A percentile compares a stretch with the other conserved stretches of the same genome.
These are phyloP conservation scores for Fragilariopsis cylindrus DNA, from an alignment of 108 stramenopile genomes.

Conservation along the genomic window DNA sequence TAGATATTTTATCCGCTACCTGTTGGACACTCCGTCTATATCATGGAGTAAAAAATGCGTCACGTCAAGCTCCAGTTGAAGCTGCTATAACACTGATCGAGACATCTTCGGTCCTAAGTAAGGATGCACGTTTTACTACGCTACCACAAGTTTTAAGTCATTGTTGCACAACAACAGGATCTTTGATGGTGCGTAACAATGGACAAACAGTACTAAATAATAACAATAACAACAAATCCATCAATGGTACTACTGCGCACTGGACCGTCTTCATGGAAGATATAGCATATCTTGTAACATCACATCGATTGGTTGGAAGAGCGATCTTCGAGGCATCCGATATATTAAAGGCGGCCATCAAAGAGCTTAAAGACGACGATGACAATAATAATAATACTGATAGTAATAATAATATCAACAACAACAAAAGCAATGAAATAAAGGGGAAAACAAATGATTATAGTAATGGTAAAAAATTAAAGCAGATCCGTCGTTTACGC, in stretches of 20 bases:
- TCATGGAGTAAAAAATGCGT: slow-evolving; percentile 42
- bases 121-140: slow-evolving; percentile 26
- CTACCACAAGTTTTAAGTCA: slow-evolving; percentile 30
- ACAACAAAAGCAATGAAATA: not conserved
- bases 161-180: not conserved
- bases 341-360: slow-evolving; percentile 32
- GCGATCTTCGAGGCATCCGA: slow-evolving; percentile 48
- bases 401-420: not conserved
- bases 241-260: not conserved
- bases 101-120: slow-evolving; percentile 35
- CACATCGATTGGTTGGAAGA: slow-evolving; percentile 33
- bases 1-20: slow-evolving; percentile 41
- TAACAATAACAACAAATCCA: not conserved
- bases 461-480: not conserved
- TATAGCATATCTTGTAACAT: slow-evolving; percentile 23
- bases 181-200: not conserved
- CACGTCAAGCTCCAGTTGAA: slow-evolving; percentile 23
- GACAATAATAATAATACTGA: not conserved
- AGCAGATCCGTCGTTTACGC: slow-evolving; percentile 27
- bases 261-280: slow-evolving; percentile 40
- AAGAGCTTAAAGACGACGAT: slow-evolving; percentile 4
- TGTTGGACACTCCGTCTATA: slow-evolving; percentile 42
- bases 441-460: not conserved
- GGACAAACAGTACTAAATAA: too few relatives aligned
- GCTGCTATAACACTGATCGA: slow-evolving; percentile 34